These are phyloP conservation scores for Kodamaea jinghongensis DNA, from an alignment of 805 yeast genomes.

Conservation along the genomic window DNA sequence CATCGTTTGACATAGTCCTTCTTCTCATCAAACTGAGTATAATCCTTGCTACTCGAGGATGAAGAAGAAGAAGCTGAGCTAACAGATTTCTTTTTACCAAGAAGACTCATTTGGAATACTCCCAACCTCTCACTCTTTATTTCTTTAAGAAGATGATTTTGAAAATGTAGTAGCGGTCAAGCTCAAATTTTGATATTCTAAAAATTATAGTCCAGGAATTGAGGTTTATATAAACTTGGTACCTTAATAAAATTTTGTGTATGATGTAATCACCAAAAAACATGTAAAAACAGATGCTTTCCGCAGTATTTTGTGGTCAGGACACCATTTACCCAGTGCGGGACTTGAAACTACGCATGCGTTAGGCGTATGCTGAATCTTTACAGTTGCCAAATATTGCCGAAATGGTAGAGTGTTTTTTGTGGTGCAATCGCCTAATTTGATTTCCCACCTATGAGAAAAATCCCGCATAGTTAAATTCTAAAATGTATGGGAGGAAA, in stretches of 20 bases:
- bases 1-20: slow-evolving; percentile 45
- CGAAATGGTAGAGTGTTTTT: not conserved
- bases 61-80: slow-evolving; percentile 5
- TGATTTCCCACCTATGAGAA: slow-evolving; percentile 9
- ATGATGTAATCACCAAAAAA: slow-evolving; percentile 6
- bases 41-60: slow-evolving; percentile 7
- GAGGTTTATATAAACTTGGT: slow-evolving; percentile 5
- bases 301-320: too few relatives aligned
- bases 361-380: too few relatives aligned
- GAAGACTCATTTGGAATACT: slow-evolving; percentile 58
- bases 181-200: not conserved
- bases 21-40: slow-evolving; percentile 41
- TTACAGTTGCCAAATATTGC: not conserved
- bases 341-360: too few relatives aligned
- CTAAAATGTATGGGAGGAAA: too few relatives aligned
- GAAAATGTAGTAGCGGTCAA: not conserved
- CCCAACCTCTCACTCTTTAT: slow-evolving; percentile 33
- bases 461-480: slow-evolving; percentile 8
- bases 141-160: not conserved
- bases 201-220: too few relatives aligned
- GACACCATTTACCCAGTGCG: too few relatives aligned
- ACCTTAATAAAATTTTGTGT: slow-evolving; percentile 3
- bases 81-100: slow-evolving; percentile 8
- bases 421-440: slow-evolving; percentile 2
- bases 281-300: too few relatives aligned